Conservation (phyloP, 495 filamentous ascomycete genomes). For the Penicillium coprophilum region DNA sequence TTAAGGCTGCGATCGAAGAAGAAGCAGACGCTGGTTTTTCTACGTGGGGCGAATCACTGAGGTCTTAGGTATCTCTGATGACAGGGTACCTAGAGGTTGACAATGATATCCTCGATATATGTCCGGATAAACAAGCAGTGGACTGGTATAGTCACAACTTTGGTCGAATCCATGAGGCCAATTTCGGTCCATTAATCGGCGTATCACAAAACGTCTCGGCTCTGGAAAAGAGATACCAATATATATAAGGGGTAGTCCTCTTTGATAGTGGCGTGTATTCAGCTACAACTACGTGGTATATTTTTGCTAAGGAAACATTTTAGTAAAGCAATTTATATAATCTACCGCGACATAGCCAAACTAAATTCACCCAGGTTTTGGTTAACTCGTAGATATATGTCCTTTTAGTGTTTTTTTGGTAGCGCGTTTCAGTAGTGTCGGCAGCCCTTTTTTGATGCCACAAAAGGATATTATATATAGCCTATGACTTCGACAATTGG, state of each 20-base stretch:
- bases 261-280: slow-evolving; percentile 16
- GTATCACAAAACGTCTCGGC: slow-evolving; percentile 23
- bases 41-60: not conserved
- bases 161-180: slow-evolving; percentile 5
- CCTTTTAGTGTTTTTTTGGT: too few species aligned
- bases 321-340: too few species aligned
- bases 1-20: not conserved
- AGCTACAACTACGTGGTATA: too few species aligned
- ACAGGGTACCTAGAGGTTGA: not conserved
- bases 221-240: slow-evolving; percentile 24
- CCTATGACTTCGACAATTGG: too few species aligned
- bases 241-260: slow-evolving; percentile 23
- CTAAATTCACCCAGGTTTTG: too few species aligned
- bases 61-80: not conserved
- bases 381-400: too few species aligned
- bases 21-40: not conserved
- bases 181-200: slow-evolving; percentile 22
- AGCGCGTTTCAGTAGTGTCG: too few species aligned
- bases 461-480: too few species aligned
- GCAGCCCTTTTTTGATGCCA: too few species aligned
- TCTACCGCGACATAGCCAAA: too few species aligned
- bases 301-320: too few species aligned
- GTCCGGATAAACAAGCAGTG: slow-evolving; percentile 21
- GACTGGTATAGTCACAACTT: slow-evolving; percentile 19
- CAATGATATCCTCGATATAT: slow-evolving; percentile 19